Percentiles rank a stretch among this genome's conserved stretches.
Conservation (phyloP, 106 monocot species). For the Platanthera guangdongensis region DNA sequence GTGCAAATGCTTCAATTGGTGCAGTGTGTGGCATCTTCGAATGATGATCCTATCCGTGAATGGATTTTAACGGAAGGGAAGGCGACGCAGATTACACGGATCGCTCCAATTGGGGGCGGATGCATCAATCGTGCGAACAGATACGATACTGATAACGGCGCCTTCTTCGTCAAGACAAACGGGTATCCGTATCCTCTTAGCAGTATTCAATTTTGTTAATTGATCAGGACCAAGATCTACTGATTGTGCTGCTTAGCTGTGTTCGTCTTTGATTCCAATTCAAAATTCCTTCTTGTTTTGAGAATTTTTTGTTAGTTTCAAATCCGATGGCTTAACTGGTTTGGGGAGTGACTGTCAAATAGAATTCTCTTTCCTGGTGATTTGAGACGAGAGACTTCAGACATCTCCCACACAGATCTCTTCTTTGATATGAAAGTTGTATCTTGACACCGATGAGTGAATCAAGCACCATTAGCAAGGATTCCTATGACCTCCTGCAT, state of each 20-base stretch:
- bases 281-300: background rate
- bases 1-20: conserved; percentile 1
- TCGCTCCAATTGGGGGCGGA: conserved; percentile 72
- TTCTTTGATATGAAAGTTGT: background rate
- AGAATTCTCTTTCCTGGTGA: background rate
- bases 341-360: background rate
- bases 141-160: conserved; percentile 74
- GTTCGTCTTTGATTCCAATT: background rate
- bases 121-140: conserved; percentile 79
- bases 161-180: conserved; percentile 93
- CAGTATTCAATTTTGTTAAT: background rate
- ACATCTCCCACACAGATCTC: too few relatives aligned
- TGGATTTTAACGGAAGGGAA: conserved; percentile 95
- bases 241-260: background rate
- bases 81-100: conserved; percentile 59
- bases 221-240: background rate
- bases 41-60: conserved; percentile 65
- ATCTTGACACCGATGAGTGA: background rate
- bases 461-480: background rate
- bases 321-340: background rate
- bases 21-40: conserved; percentile 67
- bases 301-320: background rate
- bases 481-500: background rate
- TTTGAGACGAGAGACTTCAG: background rate
- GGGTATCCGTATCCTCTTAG: conserved; percentile 35